These are phyloP conservation scores for Tulasnella sp. DNA, from an alignment of 768 basidiomycete species.

Conservation along the genomic window DNA sequence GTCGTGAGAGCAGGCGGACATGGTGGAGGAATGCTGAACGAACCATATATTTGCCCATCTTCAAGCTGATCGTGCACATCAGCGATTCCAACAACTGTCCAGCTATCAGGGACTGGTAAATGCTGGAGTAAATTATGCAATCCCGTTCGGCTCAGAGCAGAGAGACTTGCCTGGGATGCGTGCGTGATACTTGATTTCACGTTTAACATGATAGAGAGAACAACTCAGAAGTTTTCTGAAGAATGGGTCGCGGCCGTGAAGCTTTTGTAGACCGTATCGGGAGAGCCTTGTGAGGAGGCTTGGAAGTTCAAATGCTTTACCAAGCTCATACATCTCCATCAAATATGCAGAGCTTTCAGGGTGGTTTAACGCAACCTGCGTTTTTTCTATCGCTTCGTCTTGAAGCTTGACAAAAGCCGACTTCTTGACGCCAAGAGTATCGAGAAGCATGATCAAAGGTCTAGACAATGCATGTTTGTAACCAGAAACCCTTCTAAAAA, in stretches of 20 bases:
- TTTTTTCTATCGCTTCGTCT: slow-evolving; percentile 45
- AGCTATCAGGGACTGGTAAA: slow-evolving; percentile 49
- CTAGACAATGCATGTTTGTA: slow-evolving; percentile 32
- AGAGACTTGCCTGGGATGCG: slow-evolving; percentile 42
- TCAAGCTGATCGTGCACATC: slow-evolving; percentile 64
- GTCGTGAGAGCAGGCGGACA: not conserved
- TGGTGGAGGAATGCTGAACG: slow-evolving; percentile 19
- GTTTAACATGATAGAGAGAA: slow-evolving; percentile 55
- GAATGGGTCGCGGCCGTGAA: slow-evolving; percentile 37
- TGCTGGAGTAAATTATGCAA: not conserved
- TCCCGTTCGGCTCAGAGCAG: too few species aligned
- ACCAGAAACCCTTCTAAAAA: slow-evolving; percentile 32
- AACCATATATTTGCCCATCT: slow-evolving; percentile 61
- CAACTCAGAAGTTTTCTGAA: slow-evolving; percentile 49
- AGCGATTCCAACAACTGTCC: slow-evolving; percentile 68
- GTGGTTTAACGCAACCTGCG: slow-evolving; percentile 54
- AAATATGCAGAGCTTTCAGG: slow-evolving; percentile 42
- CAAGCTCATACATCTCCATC: slow-evolving; percentile 44
- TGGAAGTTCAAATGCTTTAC: slow-evolving; percentile 42
- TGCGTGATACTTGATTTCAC: slow-evolving; percentile 68
- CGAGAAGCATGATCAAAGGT: slow-evolving; percentile 67
- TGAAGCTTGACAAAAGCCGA: slow-evolving; percentile 58
- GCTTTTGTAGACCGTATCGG: slow-evolving; percentile 39
- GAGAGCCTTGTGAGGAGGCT: slow-evolving; percentile 46
- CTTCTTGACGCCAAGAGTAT: slow-evolving; percentile 58